A percentile compares a stretch with the other conserved stretches of the same genome.
Evolutionary conservation across 2,329 filamentous ascomycete genomes (phyloP).

Genomic region (Botrytis fragariae): DNA sequence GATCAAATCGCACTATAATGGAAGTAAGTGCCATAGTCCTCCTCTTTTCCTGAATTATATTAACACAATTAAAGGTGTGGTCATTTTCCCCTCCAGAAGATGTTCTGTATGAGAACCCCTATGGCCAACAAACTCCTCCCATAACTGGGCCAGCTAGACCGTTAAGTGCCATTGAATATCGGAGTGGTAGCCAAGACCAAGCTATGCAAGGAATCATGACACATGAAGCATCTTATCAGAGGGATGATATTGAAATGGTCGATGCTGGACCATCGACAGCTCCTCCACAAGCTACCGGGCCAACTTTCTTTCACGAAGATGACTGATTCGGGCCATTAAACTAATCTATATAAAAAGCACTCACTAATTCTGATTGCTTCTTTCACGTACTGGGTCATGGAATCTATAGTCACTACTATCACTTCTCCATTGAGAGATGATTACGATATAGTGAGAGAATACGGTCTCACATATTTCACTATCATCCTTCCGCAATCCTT

Average conservation of each 20-base stretch:
- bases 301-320: conserved; percentile 38
- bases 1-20: conserved; percentile 88
- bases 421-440: neutral
- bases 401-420: neutral
- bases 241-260: conserved; percentile 35
- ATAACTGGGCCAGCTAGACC: conserved; percentile 31
- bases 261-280: conserved; percentile 36
- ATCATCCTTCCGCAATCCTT: neutral
- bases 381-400: neutral
- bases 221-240: conserved; percentile 24
- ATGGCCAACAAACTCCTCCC: conserved; percentile 34
- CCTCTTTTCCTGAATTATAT: conserved; percentile 22
- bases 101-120: conserved; percentile 44
- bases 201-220: conserved; percentile 31
- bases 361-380: neutral
- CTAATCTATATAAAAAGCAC: neutral
- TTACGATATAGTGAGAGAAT: neutral
- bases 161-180: conserved; percentile 37
- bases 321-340: conserved; percentile 21
- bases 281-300: conserved; percentile 32
- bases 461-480: neutral
- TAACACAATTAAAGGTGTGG: conserved; percentile 67
- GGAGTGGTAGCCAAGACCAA: conserved; percentile 30
- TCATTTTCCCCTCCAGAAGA: conserved; percentile 88
- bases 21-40: conserved; percentile 63